Base-by-base conservation (phyloP, 2,329 filamentous ascomycete genomes). In the Trematosphaeria pertusa region DNA sequence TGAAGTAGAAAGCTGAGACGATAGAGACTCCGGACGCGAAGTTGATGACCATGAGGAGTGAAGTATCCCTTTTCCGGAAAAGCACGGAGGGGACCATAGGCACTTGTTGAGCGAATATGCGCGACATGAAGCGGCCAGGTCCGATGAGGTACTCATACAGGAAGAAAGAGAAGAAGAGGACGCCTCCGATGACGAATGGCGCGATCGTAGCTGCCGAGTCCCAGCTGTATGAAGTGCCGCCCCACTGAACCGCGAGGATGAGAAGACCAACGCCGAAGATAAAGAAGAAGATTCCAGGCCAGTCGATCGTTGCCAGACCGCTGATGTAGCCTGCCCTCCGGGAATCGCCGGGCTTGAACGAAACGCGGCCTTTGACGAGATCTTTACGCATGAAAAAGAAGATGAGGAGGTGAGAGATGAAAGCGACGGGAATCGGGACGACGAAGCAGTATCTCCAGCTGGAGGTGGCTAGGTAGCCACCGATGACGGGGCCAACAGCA, bases 361-460 rank as follows among this genome's bases (percentile, higher is more conserved):
- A 73, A 38, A 75, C 72, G 4, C 76, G 75, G 33, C 76, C 81
- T 12, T 75, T 74, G 31, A 87, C 74, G 5, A 88, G 76, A 33
- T 86, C 80, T 21, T 80, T 77, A 15, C 83, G 77, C 22, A 87
- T 75, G 24, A 87, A 56, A 43, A 85, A 67, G 57, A 81, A 81
- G 38, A 82, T 75, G 31, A 83, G 48, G n/a, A 80, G 37, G 26
- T 86, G 73, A 5, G 78, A 80, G 15, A 80, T 56, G 17, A 78
- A 50, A 10, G 67, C 58, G 14, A 69, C 50, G 6, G 64, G 59
- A 19, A 67, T 59, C 11, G 68, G 61, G 5, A 87, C 78, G 28
- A 79, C 83, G 62, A 88, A 88, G 59, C 83, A 85, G 78, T 86
- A 88, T 38, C 85, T 73, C 85, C 86, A 88, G 52, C 76, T 79